Evolutionary conservation across 306 rosid species (phyloP), one percentile per base, ranked within the genome.

Genomic region (Begonia fuchsioides): DNA sequence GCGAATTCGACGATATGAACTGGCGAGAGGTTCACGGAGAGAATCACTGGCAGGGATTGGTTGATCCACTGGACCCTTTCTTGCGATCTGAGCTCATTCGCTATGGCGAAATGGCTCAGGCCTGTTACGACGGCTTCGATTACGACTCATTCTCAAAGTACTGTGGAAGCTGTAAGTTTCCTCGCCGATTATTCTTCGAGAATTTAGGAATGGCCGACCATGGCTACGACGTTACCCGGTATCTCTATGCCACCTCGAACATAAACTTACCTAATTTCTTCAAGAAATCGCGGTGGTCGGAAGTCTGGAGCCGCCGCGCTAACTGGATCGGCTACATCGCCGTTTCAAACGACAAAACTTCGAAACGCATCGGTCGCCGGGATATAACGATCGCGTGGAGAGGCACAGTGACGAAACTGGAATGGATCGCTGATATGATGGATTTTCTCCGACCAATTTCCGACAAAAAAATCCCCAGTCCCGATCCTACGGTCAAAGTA

Each of bases 321-420:
- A 83, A 83, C 48, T 81, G 93, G 93, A 81, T 81, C 80, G 93
- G 93, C 0, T 81, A 72, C 41, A 65, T 81, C 1, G 93, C 78
- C 0, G 86, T 77, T 0, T 10, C 68, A 19, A 67, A 68, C 0
- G 69, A 77, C 15, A 40, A 47, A 0, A 64, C 61, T 38, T 59
- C 65, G 60, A 43, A 51, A 43, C 67, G 79, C 2, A 47, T 74
- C 2, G 93, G 93, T 1, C 69, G 86, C 13, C 76, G 86, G 1
- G 93, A 81, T 54, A 72, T 81, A n/a, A 66, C 72, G 1, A 57
- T 81, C 17, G 72, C 82, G 0, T 81, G 93, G 93, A 43, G 93
- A 6, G 93, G 93, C 3, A 81, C 93, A 0, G 93, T 81, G 7
- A 81, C 93, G 1, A 74, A 75, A 52, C 61, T 81, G 3, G 93